Conservation (phyloP, 352 stramenopile genomes). For the Pythium aristosporum region DNA sequence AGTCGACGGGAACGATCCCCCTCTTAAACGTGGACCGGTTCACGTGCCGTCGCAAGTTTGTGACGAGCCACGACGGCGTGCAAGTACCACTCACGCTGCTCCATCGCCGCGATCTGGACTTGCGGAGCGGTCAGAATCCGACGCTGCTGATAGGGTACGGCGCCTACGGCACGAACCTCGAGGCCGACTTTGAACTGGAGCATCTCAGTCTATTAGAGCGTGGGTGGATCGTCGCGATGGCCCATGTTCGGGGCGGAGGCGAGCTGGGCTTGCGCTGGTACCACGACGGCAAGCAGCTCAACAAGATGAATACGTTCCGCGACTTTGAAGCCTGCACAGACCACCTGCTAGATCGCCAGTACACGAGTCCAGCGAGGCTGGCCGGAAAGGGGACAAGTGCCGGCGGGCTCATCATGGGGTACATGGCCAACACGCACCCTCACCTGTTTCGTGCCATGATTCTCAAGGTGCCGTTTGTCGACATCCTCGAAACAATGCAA, state of each 20-base stretch:
- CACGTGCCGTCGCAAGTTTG: conserved; percentile 24
- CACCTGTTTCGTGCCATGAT: conserved; percentile 74
- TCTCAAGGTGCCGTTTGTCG: conserved; percentile 89
- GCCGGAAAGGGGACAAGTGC: conserved; percentile 83
- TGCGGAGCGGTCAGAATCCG: conserved; percentile 57
- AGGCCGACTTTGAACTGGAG: conserved; percentile 85
- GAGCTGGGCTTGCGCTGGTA: conserved; percentile 90
- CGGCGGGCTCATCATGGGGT: conserved; percentile 84
- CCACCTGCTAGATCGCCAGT: conserved; percentile 58
- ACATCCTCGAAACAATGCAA: conserved; percentile 87
- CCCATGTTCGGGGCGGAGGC: conserved; percentile 87
- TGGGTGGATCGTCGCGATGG: conserved; percentile 88
- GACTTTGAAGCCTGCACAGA: conserved; percentile 78
- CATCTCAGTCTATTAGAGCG: conserved; percentile 82
- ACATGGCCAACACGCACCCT: conserved; percentile 82
- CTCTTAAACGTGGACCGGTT: conserved; percentile 18
- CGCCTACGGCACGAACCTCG: conserved; percentile 86
- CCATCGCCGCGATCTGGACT: conserved; percentile 49
- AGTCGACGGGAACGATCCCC: background rate
- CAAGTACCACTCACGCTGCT: conserved; percentile 79
- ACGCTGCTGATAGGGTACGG: conserved; percentile 89
- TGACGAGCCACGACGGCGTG: conserved; percentile 27
- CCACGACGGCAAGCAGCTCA: conserved; percentile 64
- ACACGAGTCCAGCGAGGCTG: conserved; percentile 60
- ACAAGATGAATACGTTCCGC: conserved; percentile 86